Conservation (phyloP, 495 filamentous ascomycete genomes). For the Penicillium longicatenatum region DNA sequence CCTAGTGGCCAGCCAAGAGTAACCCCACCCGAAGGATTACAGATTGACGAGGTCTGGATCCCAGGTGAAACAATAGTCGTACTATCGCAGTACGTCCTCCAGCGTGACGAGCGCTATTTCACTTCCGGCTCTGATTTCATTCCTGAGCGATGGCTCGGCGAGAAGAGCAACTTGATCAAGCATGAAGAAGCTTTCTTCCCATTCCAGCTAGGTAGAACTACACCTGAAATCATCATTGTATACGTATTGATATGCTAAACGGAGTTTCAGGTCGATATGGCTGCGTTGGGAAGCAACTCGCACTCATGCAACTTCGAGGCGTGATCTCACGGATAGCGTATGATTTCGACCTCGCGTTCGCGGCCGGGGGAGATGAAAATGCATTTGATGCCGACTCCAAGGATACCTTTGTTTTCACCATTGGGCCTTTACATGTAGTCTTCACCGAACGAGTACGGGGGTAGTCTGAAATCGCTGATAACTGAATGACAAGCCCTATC, state of each 20-base stretch:
- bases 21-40: conserved; percentile 29
- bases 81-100: conserved; percentile 37
- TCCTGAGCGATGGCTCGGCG: conserved; percentile 55
- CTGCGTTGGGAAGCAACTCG: conserved; percentile 9
- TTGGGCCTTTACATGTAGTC: background rate
- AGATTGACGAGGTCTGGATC: conserved; percentile 28
- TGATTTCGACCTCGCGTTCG: conserved; percentile 10
- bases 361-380: conserved; percentile 3
- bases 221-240: background rate
- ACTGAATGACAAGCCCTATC: no score
- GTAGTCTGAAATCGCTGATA: background rate
- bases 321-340: conserved; percentile 1
- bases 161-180: conserved; percentile 39
- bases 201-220: conserved; percentile 46
- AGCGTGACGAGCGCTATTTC: conserved; percentile 30
- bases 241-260: background rate
- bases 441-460: background rate
- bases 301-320: conserved; percentile 10
- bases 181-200: conserved; percentile 53
- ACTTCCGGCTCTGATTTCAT: conserved; percentile 45
- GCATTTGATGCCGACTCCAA: conserved; percentile 7
- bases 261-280: conserved; percentile 2
- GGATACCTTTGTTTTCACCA: conserved; percentile 11
- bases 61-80: conserved; percentile 30
- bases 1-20: conserved; percentile 40